Evolutionary conservation across 331 rosid species (phyloP), one percentile per base, ranked within the genome.

Genomic region (Telfairia occidentalis): DNA sequence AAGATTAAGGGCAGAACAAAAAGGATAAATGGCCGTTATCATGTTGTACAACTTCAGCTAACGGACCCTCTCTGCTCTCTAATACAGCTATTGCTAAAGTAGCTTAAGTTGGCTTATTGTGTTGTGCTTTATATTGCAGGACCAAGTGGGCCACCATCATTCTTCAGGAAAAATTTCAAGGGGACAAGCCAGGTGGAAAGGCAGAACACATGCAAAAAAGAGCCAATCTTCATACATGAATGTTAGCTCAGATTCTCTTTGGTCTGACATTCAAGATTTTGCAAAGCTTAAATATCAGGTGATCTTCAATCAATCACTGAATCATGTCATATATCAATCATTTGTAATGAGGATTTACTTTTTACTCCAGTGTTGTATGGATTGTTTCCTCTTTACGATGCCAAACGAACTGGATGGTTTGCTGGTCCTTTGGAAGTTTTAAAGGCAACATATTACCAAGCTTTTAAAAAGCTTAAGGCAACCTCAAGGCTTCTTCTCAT

Each of bases 231-330:
- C 85, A 43, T 87, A 80, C 77, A 75, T 86, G 85, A 85, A 73
- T 83, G 78, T 89, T 76, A 92, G 92, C 90, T 89, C 97, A 26
- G 96, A 95, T 69, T 77, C 86, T 63, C 87, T 95, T 10, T 95
- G 97, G 99, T 81, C 85, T 43, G 97, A 90, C 72, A 83, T 95
- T 84, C 78, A 86, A 82, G 89, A 86, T 81, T 95, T 95, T 61
- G 88, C 97, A 30, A 86, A 78, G 78, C 82, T 89, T 78, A 95
- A 95, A 78, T 95, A 89, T 73, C 88, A 89, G 99, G 99, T 95
- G 54, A 89, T 67, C 66, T 52, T 38, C 77, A 73, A 64, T 77
- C 75, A 34, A 58, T 12, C 38, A 46, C 23, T 46, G n/a, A 52
- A 24, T 74, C 18, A 23, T 74, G 29, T 54, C 64, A 50, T 11